Base-by-base conservation (phyloP, 108 stramenopile species). In the Discostella stelligeroides region DNA sequence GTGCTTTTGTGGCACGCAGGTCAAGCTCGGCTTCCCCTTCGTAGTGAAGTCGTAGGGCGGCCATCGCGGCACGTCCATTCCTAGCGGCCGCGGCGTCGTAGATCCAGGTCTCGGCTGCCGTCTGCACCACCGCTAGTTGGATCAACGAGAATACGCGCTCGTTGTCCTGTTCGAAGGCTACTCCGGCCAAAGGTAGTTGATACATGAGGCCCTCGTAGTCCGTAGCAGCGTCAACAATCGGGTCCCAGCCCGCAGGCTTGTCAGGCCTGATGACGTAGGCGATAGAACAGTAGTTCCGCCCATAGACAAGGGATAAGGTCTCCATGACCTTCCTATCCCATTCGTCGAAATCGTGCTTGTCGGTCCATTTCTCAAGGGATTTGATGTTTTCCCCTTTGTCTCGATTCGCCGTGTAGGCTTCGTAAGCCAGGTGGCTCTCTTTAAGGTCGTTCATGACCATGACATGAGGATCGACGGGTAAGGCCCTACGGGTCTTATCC, bases 251-350 rank as follows among this genome's bases (percentile, higher is more conserved):
- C n/a, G n/a, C n/a, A n/a, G n/a, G n/a, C n/a, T n/a, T n/a, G n/a
- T n/a, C n/a, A n/a, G n/a, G n/a, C n/a, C n/a, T n/a, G n/a, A n/a
- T n/a, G n/a, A n/a, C n/a, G n/a, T n/a, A 69, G 21, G 30, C 8
- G 1, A 69, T 39, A 1, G 68, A 55, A 4, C 12, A 15, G 38
- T 39, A 23, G 15, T 34, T 38, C 4, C 24, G 37, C 10, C 66
- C 66, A 1, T 23, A 3, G 21, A 67, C n/a, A 53, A n/a, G n/a
- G n/a, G n/a, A n/a, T n/a, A n/a, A n/a, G n/a, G n/a, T n/a, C n/a
- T n/a, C n/a, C n/a, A n/a, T 37, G 14, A 53, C 24, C 53, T 67
- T 54, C 51, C 51, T 40, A 41, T 49, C 39, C 66, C 66, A 67
- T 0, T 49, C 24, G 39, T 67, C 41, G 41, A 42, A 42, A 12